Evolutionary conservation across 106 monocot species (phyloP).

Genomic region (Dioscorea alata): DNA sequence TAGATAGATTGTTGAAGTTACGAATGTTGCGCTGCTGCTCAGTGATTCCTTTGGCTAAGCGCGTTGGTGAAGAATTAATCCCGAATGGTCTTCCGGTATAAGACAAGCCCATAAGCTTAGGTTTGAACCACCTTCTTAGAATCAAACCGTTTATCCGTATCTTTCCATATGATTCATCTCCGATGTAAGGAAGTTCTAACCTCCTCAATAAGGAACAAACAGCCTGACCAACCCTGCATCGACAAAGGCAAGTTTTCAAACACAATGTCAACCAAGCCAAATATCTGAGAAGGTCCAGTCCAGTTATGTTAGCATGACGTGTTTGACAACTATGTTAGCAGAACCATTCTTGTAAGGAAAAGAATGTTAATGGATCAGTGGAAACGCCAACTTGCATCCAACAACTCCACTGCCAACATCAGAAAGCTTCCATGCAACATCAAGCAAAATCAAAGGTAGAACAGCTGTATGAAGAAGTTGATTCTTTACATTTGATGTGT

Average conservation of each 20-base stretch:
- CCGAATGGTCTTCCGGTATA: constrained; percentile 24
- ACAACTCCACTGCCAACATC: no score
- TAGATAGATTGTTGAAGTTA: constrained; percentile 38
- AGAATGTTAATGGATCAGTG: no score
- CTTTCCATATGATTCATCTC: constrained; percentile 79
- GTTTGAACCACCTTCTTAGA: constrained; percentile 80
- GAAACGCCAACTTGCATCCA: no score
- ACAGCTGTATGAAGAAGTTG: no score
- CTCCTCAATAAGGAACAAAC: constrained; percentile 73
- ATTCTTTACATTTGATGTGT: no score
- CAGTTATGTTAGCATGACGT: not conserved
- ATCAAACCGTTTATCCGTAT: constrained; percentile 67
- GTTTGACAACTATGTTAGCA: no score
- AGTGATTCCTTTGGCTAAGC: constrained; percentile 56
- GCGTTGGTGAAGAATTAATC: constrained; percentile 34
- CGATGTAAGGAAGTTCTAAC: constrained; percentile 57
- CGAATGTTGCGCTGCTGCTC: constrained; percentile 87
- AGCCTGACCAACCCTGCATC: constrained; percentile 73
- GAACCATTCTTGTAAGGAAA: no score
- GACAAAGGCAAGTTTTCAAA: not conserved
- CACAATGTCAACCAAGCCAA: not conserved
- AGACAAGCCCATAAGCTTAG: constrained; percentile 39
- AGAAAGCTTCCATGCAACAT: no score
- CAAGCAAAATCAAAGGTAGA: no score
- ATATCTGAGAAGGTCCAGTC: not conserved